These are phyloP conservation scores for Debaryomyces udenii DNA, from an alignment of 1,139 yeast species.

Conservation along the genomic window DNA sequence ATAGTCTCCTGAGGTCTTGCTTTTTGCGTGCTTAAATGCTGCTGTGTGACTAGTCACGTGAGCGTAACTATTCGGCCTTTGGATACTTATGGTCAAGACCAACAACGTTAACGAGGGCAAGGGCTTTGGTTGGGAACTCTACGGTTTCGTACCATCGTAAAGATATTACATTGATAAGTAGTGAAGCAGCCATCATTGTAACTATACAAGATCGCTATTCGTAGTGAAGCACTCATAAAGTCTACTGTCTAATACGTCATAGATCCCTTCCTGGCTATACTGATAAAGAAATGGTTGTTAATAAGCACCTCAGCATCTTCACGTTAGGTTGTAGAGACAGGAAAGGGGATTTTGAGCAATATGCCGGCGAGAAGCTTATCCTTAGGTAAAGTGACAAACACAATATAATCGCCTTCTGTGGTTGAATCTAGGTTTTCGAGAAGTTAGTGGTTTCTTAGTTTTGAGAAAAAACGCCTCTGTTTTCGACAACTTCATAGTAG, in stretches of 20 bases:
- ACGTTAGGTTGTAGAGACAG: constrained; percentile 30
- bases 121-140: too few species aligned
- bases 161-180: too few species aligned
- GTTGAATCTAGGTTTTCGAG: constrained; percentile 24
- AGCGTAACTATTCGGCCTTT: too few species aligned
- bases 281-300: constrained; percentile 31
- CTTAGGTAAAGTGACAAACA: constrained; percentile 29
- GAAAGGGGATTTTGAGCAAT: constrained; percentile 35
- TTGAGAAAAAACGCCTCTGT: constrained; percentile 34
- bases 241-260: constrained; percentile 23
- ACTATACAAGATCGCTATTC: too few species aligned
- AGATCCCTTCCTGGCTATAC: constrained; percentile 26
- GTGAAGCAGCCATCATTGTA: too few species aligned
- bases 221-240: too few species aligned
- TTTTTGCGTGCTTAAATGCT: constrained; percentile 11
- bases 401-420: constrained; percentile 18
- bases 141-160: too few species aligned
- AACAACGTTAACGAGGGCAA: too few species aligned
- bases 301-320: constrained; percentile 31
- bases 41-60: constrained; percentile 3
- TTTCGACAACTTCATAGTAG: constrained; percentile 39
- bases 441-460: constrained; percentile 26
- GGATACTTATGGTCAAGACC: too few species aligned
- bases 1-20: constrained; percentile 10
- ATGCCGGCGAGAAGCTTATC: constrained; percentile 41